Conservation (phyloP, 164 flowering plant genomes). For the Piper betle region DNA sequence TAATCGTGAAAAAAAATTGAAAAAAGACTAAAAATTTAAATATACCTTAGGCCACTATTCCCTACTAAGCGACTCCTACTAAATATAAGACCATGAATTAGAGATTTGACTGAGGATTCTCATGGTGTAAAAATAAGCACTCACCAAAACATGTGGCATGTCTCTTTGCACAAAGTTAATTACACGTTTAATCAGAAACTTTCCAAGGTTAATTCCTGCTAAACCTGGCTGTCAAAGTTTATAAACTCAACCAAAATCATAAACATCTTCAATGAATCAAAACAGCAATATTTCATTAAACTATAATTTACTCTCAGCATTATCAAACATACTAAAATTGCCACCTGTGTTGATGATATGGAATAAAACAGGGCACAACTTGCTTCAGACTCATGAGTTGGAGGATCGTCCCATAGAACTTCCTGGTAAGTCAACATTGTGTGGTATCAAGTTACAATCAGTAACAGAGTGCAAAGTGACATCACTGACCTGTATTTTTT, state of each 20-base stretch:
- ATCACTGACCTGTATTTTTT: conserved; percentile 51
- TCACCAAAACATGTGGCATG: conserved; percentile 79
- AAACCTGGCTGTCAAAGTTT: conserved; percentile 68
- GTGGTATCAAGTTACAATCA: background rate
- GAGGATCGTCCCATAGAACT: conserved; percentile 85
- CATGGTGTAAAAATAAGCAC: conserved; percentile 10
- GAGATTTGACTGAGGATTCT: background rate
- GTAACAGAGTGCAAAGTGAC: background rate
- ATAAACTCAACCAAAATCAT: conserved; percentile 6
- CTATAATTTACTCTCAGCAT: no score
- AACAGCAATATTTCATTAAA: no score
- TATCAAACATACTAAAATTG: background rate
- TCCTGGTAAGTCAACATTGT: conserved; percentile 36
- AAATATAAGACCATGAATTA: no score
- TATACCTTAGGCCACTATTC: no score
- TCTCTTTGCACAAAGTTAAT: conserved; percentile 67
- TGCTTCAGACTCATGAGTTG: conserved; percentile 69
- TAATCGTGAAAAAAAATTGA: no score
- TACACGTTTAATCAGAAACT: conserved; percentile 90
- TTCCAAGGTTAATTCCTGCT: conserved; percentile 87
- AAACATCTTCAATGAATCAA: background rate
- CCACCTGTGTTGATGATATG: conserved; percentile 90
- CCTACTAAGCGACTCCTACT: no score
- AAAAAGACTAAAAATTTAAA: no score
- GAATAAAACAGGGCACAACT: conserved; percentile 89